Base-by-base conservation (phyloP, 2,329 filamentous ascomycete genomes). In the Fusarium subglutinans region DNA sequence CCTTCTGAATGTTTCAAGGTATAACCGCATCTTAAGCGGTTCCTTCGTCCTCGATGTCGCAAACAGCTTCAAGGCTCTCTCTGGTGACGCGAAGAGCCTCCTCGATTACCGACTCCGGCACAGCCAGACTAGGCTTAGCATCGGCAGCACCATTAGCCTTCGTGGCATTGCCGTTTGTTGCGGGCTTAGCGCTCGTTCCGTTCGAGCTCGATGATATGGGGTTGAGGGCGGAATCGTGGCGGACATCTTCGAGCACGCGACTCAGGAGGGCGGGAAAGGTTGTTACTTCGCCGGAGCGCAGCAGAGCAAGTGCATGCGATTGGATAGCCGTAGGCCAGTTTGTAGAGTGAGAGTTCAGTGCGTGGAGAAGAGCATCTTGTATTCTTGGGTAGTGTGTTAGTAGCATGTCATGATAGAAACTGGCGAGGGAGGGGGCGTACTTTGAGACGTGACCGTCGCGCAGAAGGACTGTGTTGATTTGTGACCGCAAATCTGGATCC, bases 291-390 rank as follows among this genome's bases (percentile, higher is more conserved):
- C 89, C 89, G 50, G 85, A 87, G 70, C 90, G 90, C 30, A 92
- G 86, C 73, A 92, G 87, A 26, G 85, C 74, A 40, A 91, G 86
- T 44, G 90, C 90, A 81, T 91, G 90, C 62, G 83, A 81, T 77
- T 91, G 89, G 71, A 92, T 83, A 55, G 83, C 77, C 17, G 90
- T 90, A 5, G 90, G 90, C 90, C 90, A 92, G 84, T 92, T 90
- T 72, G 86, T 83, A 9, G 84, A 80, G 81, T 91, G 85, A 55
- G 90, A 83, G 80, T 92, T 84, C 59, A 92, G 88, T 69, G 87
- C 81, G 82, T 92, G 90, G 47, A 91, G 87, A 78, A 92, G 87
- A 48, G 86, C 83, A 65, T 92, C 90, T 84, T 92, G 90, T 76
- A 92, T 92, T 75, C 90, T 78, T 40, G 9, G 38, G 30, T 43